phyloP scores from a whole-genome alignment of 176 grass and related monocot genomes.

The Oryza officinalis region DNA sequence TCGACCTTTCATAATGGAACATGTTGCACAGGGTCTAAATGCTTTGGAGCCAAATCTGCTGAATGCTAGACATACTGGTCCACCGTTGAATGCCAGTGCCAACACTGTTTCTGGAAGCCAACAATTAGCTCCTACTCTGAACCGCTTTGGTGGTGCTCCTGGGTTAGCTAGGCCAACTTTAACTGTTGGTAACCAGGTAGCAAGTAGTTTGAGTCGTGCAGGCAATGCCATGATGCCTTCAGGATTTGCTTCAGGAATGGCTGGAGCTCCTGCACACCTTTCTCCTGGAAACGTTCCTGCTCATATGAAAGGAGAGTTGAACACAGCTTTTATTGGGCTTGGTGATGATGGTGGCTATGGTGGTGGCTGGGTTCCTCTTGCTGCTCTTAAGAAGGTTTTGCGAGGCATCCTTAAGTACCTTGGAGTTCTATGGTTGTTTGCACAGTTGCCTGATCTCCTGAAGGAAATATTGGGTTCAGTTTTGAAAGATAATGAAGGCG shows the following conservation, averaged over 20 bases:
- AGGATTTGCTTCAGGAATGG: slow-evolving; percentile 55
- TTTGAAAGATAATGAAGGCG: slow-evolving; percentile 93
- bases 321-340: slow-evolving; percentile 78
- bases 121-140: slow-evolving; percentile 41
- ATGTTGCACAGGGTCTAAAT: slow-evolving; percentile 92
- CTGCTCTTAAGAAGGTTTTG: slow-evolving; percentile 93
- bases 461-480: slow-evolving; percentile 93
- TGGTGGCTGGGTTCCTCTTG: slow-evolving; percentile 90
- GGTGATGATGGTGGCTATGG: slow-evolving; percentile 97
- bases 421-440: slow-evolving; percentile 94
- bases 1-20: slow-evolving; percentile 95
- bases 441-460: slow-evolving; percentile 88
- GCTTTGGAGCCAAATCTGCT: slow-evolving; percentile 64
- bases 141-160: slow-evolving; percentile 36
- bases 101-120: slow-evolving; percentile 42
- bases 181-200: slow-evolving; percentile 54
- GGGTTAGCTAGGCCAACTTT: slow-evolving; percentile 51
- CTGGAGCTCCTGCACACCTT: slow-evolving; percentile 56
- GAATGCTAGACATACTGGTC: slow-evolving; percentile 48
- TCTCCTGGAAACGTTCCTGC: slow-evolving; percentile 62
- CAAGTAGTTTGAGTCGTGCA: slow-evolving; percentile 49
- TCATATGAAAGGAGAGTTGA: slow-evolving; percentile 88
- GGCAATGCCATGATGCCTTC: slow-evolving; percentile 51
- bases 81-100: slow-evolving; percentile 49
- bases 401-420: slow-evolving; percentile 94